Base-by-base conservation (phyloP, 2,329 filamentous ascomycete genomes). In the Aspergillus ibericus region DNA sequence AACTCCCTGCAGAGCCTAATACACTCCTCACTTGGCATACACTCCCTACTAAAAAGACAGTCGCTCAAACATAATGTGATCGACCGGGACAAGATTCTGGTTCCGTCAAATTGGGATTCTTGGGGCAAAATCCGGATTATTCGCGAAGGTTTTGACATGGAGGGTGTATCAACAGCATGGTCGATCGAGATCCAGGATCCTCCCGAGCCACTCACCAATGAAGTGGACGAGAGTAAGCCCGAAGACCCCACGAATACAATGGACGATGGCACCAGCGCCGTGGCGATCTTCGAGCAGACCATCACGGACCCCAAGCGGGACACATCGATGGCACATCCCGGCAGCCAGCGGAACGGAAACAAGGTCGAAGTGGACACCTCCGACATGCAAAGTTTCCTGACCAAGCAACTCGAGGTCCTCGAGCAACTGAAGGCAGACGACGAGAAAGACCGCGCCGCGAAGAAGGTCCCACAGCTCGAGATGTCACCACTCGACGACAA, bases 21-120 rank as follows among this genome's bases (percentile, higher is more conserved):
- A 55, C 92, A 96, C 75, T 92, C 92, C 10, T 92, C 90, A 53
- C 82, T 97, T 16, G 91, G 90, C 55, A 93, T 96, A 72, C 91
- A 91, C 60, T 96, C 91, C 20, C 83, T 95, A 18, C 80, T 96
- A 16, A 91, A 91, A 75, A 85, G 88, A 62, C 85, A 91, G 69
- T 86, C 89, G 22, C 82, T 96, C 22, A 95, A 92, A 77, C 90
- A 93, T 73, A 96, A 96, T 68, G 90, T 96, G 60, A 95, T 96
- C 65, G 95, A 95, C 77, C 85, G 93, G 59, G 93, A 96, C 75
- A 96, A 96, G 81, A 93, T 99, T 55, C 83, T 97, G 5, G 90
- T 99, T 0, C 93, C 93, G 1, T 90, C 93, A 15, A 97, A 97
- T 74, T 99, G 95, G 95, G 95, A 99, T 75, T 97, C 93, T 0